Evolutionary conservation across 2,329 filamentous ascomycete species (phyloP).

Genomic region (Westerdykella ornata): DNA sequence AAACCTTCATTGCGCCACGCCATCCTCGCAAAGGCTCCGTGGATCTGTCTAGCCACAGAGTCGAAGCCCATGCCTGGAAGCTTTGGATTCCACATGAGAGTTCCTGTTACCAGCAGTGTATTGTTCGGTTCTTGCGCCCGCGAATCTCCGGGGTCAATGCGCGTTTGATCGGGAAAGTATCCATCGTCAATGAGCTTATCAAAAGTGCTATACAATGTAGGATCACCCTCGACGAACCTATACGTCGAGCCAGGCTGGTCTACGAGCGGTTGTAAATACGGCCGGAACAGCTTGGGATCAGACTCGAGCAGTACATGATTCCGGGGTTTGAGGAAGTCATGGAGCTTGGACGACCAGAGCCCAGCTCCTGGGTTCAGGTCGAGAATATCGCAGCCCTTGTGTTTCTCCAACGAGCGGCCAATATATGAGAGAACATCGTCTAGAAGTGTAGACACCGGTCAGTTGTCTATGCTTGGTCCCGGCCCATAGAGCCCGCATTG

Average conservation of each 20-base stretch:
- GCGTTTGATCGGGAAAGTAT: slow-evolving; percentile 51
- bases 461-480: neutral
- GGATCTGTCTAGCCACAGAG: slow-evolving; percentile 52
- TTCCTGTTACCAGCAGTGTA: slow-evolving; percentile 56
- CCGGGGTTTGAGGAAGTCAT: slow-evolving; percentile 68
- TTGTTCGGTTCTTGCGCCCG: slow-evolving; percentile 55
- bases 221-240: slow-evolving; percentile 40
- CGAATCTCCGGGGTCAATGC: slow-evolving; percentile 34
- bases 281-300: slow-evolving; percentile 51
- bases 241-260: slow-evolving; percentile 39
- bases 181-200: slow-evolving; percentile 47
- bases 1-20: slow-evolving; percentile 56
- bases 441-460: slow-evolving; percentile 20
- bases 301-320: slow-evolving; percentile 79
- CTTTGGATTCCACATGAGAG: slow-evolving; percentile 31
- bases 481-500: slow-evolving; percentile 1
- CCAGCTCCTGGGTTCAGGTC: slow-evolving; percentile 79
- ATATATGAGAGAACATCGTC: slow-evolving; percentile 67
- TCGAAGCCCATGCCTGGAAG: slow-evolving; percentile 47
- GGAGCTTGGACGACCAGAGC: slow-evolving; percentile 69
- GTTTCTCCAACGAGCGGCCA: slow-evolving; percentile 59
- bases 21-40: slow-evolving; percentile 56
- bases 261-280: slow-evolving; percentile 50
- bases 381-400: slow-evolving; percentile 74
- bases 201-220: slow-evolving; percentile 37